Evolutionary conservation across 1,139 yeast genomes (phyloP).

Genomic region (Magnusiomyces fungicola): DNA sequence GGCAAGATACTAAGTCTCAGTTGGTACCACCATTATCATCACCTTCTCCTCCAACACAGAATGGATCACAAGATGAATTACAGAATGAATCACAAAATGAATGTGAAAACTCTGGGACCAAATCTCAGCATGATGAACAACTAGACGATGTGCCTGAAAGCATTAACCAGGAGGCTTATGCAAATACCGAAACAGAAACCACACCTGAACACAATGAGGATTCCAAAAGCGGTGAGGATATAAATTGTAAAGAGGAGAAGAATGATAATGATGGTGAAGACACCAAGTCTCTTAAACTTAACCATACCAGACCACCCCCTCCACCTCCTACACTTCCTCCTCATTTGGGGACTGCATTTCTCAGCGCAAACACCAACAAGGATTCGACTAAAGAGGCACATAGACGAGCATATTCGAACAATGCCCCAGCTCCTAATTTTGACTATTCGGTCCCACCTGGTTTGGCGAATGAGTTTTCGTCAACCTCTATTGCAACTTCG

Average conservation of each 20-base stretch:
- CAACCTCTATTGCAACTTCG: not conserved
- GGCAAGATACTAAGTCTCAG: not conserved
- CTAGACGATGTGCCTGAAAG: not conserved
- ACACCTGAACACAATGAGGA: not conserved
- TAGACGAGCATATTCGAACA: too few species aligned
- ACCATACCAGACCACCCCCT: not conserved
- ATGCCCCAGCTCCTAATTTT: too few species aligned
- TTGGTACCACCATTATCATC: too few species aligned
- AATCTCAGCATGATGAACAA: not conserved
- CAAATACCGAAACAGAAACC: not conserved
- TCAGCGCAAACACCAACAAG: not conserved
- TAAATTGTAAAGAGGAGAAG: not conserved
- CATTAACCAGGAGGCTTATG: not conserved
- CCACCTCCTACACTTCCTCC: not conserved
- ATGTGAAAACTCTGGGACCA: not conserved
- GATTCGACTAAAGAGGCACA: not conserved
- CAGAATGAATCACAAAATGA: not conserved
- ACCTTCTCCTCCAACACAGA: not conserved
- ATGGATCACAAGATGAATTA: not conserved
- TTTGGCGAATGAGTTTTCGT: too few species aligned
- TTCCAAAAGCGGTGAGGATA: not conserved
- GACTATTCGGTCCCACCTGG: too few species aligned
- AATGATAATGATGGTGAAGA: not conserved
- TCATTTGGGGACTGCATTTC: not conserved
- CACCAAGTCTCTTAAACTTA: not conserved